These are phyloP conservation scores for Alisma plantagoaquatica DNA, from an alignment of 106 monocot species.

Conservation along the genomic window DNA sequence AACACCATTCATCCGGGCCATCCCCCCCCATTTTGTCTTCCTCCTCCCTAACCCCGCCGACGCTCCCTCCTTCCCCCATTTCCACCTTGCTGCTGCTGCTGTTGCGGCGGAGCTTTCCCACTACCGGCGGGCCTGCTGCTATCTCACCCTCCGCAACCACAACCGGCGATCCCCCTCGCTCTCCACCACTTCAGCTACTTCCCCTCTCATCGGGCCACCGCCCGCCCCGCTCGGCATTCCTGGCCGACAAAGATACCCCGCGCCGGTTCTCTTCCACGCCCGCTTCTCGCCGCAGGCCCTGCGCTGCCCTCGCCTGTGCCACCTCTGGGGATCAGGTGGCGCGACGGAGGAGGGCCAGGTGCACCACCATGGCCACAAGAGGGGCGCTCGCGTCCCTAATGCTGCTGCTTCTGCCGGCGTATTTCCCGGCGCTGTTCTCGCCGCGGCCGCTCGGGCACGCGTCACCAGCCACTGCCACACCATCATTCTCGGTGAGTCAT, in stretches of 20 bases:
- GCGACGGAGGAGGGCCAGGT: not conserved
- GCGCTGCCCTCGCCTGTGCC: not conserved
- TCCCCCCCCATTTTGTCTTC: too few relatives aligned
- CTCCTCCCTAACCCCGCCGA: too few relatives aligned
- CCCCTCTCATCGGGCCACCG: not conserved
- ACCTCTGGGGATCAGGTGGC: not conserved
- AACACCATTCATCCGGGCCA: too few relatives aligned
- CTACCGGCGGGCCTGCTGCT: too few relatives aligned
- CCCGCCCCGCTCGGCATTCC: not conserved
- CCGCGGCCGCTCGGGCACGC: slow-evolving; percentile 12
- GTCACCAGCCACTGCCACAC: not conserved
- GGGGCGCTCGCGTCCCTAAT: slow-evolving; percentile 16
- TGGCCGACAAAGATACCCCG: not conserved
- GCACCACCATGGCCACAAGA: slow-evolving; percentile 16
- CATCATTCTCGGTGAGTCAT: slow-evolving; percentile 14
- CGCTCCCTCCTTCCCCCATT: too few relatives aligned
- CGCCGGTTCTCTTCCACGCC: not conserved
- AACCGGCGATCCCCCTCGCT: not conserved
- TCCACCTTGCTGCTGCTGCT: too few relatives aligned
- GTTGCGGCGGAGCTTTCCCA: too few relatives aligned
- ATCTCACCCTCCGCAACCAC: too few relatives aligned
- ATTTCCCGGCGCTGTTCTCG: slow-evolving; percentile 7
- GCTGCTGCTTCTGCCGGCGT: slow-evolving; percentile 7
- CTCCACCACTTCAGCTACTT: not conserved
- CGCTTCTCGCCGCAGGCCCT: not conserved